phyloP scores from a whole-genome alignment of 805 yeast species.

The Candida sanyiensis region DNA sequence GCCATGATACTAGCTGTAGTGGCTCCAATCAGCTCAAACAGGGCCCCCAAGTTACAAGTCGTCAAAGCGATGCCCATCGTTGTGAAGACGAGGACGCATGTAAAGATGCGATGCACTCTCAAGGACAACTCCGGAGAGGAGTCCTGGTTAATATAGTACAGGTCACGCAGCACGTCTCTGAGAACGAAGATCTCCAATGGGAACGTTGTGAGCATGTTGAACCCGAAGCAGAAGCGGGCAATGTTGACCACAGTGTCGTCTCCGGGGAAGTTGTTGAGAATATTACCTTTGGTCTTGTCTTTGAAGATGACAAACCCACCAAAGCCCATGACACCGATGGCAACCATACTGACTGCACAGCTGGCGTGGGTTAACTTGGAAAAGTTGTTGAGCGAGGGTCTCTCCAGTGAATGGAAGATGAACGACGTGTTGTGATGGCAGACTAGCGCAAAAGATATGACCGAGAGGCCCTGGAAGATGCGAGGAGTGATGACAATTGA shows the following conservation, averaged over 20 bases:
- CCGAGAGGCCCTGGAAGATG: constrained; percentile 87
- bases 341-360: constrained; percentile 73
- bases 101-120: constrained; percentile 54
- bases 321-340: constrained; percentile 72
- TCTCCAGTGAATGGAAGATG: constrained; percentile 76
- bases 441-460: constrained; percentile 89
- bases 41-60: constrained; percentile 86
- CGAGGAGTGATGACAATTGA: constrained; percentile 53
- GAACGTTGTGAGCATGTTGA: constrained; percentile 87
- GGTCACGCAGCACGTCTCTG: constrained; percentile 76
- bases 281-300: constrained; percentile 76
- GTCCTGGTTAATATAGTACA: constrained; percentile 35
- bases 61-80: constrained; percentile 73
- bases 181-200: constrained; percentile 90
- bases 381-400: constrained; percentile 72
- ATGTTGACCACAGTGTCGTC: constrained; percentile 71
- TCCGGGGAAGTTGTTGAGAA: constrained; percentile 78
- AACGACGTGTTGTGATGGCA: constrained; percentile 94
- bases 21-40: constrained; percentile 86
- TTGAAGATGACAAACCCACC: constrained; percentile 75
- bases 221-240: constrained; percentile 86
- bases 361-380: constrained; percentile 76
- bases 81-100: constrained; percentile 55
- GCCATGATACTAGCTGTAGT: constrained; percentile 92
- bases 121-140: constrained; percentile 38